Percentiles rank a stretch among this genome's conserved stretches.
Conservation (phyloP, 192 early-diverging fungal species). For the Linnemannia elongata region DNA sequence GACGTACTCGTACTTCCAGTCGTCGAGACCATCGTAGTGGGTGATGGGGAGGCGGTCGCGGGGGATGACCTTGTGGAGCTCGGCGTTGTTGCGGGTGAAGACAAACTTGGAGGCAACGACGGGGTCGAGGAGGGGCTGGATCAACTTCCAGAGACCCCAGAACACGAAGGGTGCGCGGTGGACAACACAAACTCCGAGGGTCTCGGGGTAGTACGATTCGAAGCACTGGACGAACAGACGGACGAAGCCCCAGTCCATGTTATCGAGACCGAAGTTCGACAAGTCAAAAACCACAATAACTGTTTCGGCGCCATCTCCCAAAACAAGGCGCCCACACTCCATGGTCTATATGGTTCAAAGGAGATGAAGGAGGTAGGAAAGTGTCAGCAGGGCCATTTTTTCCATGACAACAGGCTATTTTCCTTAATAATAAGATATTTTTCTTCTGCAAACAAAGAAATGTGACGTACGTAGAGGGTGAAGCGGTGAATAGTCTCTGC, state of each 20-base stretch:
- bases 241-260: slow-evolving; percentile 74
- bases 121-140: slow-evolving; percentile 89
- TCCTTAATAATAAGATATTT: not conserved
- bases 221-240: slow-evolving; percentile 85
- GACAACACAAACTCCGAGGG: slow-evolving; percentile 83
- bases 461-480: slow-evolving; percentile 69
- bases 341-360: slow-evolving; percentile 58
- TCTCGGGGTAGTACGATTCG: slow-evolving; percentile 94
- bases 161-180: slow-evolving; percentile 95
- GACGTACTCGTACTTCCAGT: slow-evolving; percentile 69
- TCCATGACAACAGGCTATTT: not conserved
- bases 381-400: not conserved
- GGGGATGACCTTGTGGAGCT: slow-evolving; percentile 76
- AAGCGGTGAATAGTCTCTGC: slow-evolving; percentile 75
- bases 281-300: slow-evolving; percentile 85
- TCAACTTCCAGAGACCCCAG: slow-evolving; percentile 85
- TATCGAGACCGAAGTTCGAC: slow-evolving; percentile 79
- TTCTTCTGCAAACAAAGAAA: too few relatives aligned
- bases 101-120: slow-evolving; percentile 90
- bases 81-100: slow-evolving; percentile 76
- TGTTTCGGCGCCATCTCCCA: slow-evolving; percentile 71
- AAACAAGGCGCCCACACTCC: slow-evolving; percentile 74
- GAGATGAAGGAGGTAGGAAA: not conserved
- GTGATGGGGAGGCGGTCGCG: slow-evolving; percentile 71
- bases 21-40: slow-evolving; percentile 71